Evolutionary conservation across 352 stramenopile genomes (phyloP).

Genomic region (Phytophthora colocasiae): DNA sequence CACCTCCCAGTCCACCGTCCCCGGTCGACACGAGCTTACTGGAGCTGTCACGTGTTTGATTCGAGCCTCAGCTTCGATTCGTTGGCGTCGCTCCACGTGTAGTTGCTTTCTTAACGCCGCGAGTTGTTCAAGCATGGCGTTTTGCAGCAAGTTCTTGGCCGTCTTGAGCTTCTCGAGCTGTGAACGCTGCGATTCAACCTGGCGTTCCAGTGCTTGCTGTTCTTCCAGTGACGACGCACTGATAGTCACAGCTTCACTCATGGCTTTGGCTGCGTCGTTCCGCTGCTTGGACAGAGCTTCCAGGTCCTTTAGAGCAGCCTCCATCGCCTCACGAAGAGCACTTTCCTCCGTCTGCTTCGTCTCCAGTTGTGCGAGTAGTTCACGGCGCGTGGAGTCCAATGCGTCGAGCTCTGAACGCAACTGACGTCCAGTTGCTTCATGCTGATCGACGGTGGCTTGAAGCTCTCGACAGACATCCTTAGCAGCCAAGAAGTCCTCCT

Average conservation of each 20-base stretch:
- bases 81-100: conserved; percentile 69
- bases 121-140: conserved; percentile 86
- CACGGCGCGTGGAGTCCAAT: conserved; percentile 37
- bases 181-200: conserved; percentile 66
- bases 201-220: conserved; percentile 67
- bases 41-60: conserved; percentile 55
- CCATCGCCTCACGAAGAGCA: conserved; percentile 69
- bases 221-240: conserved; percentile 83
- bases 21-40: background rate
- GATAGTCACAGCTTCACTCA: conserved; percentile 88
- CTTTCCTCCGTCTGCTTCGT: conserved; percentile 59
- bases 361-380: conserved; percentile 49
- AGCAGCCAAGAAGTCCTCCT: conserved; percentile 63
- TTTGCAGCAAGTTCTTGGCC: conserved; percentile 80
- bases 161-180: conserved; percentile 83
- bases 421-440: conserved; percentile 34
- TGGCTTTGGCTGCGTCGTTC: conserved; percentile 80
- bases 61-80: conserved; percentile 74
- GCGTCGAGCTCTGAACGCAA: conserved; percentile 28
- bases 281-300: conserved; percentile 70
- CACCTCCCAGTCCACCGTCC: conserved; percentile 40
- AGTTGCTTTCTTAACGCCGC: conserved; percentile 79
- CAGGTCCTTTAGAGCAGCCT: conserved; percentile 68
- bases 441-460: conserved; percentile 49
- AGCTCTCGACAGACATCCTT: conserved; percentile 61